Evolutionary conservation across 2,329 filamentous ascomycete species (phyloP), one percentile per base, ranked within the genome.

Genomic region (Stachybotrys chartarum): DNA sequence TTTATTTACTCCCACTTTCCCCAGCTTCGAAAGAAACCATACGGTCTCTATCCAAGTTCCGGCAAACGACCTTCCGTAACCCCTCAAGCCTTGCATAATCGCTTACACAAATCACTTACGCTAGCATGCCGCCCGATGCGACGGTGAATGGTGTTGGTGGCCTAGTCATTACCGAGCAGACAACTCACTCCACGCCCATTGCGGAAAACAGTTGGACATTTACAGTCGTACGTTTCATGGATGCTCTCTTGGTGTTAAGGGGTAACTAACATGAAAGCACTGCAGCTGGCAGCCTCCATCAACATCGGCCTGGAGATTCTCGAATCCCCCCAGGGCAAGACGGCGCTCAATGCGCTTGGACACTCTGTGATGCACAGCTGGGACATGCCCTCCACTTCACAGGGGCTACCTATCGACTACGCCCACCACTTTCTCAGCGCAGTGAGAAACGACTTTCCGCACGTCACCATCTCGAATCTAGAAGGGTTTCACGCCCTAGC

Each of bases 351-450:
- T 2, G n/a, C 11, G n/a, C 46, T 48, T 17, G 46, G 46, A 10
- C n/a, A 17, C 46, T 10, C 11, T 2, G 11, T 48, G 8, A 30
- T 48, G 46, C 46, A 48, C 35, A 42, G n/a, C n/a, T 8, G n/a
- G 10, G 6, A 6, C n/a, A 48, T 48, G 2, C 11, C n/a, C n/a
- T 48, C 11, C 3, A 10, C 46, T 48, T 14, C 11, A 48, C 3
- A 17, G 46, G 51, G 47, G 55, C 31, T 7, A 24, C 6, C 5
- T 5, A 42, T 10, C 35, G 35, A 1, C 6, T 56, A 56, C 16
- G 55, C 54, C 11, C 18, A 52, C 14, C 48, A 54, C 16, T 56
- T 56, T 30, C 55, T 56, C 7, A 17, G 46, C 1, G 10, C 35
- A 2, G 10, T 52, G 17, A 50, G 55, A 48, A 3, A 5, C 4